These are phyloP conservation scores for Allium cepa DNA, from an alignment of 106 monocot genomes.

Conservation along the genomic window DNA sequence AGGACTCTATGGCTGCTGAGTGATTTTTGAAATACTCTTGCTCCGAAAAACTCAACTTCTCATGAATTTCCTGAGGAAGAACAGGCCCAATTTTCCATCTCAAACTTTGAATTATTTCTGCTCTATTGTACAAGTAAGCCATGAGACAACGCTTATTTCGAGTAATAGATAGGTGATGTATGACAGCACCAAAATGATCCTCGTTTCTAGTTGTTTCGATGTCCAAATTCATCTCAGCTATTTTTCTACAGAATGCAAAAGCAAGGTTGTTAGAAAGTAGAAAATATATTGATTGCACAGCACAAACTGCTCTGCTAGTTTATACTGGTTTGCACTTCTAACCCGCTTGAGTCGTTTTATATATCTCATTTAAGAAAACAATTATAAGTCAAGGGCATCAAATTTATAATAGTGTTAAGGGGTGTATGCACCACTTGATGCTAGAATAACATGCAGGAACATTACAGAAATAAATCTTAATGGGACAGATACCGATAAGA, in stretches of 20 bases:
- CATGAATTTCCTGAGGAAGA: slow-evolving; percentile 85
- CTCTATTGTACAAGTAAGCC: slow-evolving; percentile 80
- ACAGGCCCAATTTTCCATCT: slow-evolving; percentile 83
- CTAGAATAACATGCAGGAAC: background rate
- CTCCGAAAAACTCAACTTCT: slow-evolving; percentile 75
- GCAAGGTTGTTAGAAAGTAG: background rate
- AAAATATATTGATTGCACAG: background rate
- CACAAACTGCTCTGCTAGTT: too few relatives aligned
- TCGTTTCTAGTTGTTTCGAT: slow-evolving; percentile 83
- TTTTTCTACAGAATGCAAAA: slow-evolving; percentile 38
- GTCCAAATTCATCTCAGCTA: slow-evolving; percentile 62
- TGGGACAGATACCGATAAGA: background rate
- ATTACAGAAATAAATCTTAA: background rate
- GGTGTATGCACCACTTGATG: too few relatives aligned
- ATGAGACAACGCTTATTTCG: slow-evolving; percentile 93
- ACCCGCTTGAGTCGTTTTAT: too few relatives aligned
- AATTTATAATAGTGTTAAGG: too few relatives aligned
- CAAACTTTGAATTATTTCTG: slow-evolving; percentile 73
- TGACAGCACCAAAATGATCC: slow-evolving; percentile 84
- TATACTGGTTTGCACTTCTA: too few relatives aligned
- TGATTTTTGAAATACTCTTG: slow-evolving; percentile 90
- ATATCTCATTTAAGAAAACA: too few relatives aligned
- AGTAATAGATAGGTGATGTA: slow-evolving; percentile 77
- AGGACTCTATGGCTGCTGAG: slow-evolving; percentile 72
- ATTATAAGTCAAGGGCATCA: background rate